Evolutionary conservation across 805 yeast species (phyloP), one percentile per base, ranked within the genome.

Genomic region (Starmera pachycereana): DNA sequence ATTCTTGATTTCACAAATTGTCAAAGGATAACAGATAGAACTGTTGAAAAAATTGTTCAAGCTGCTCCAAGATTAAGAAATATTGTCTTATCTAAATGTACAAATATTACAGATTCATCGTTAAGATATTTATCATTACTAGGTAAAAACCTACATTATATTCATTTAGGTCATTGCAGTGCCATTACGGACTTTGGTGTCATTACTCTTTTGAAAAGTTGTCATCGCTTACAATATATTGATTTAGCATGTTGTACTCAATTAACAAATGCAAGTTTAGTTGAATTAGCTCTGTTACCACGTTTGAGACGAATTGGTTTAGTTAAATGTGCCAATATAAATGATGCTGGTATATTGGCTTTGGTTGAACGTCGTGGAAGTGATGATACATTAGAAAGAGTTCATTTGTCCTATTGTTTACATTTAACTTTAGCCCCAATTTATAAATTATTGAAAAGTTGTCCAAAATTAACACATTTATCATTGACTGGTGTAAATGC

Each of bases 221-320:
- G 97, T 54, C 83, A 82, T 42, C 69, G 96, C 43, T 76, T 90
- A 42, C 94, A 86, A 52, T 90, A 89, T 58, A 86, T 90, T 47
- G 98, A 90, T 62, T 74, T 92, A 44, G 97, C 97, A 12, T 89
- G 97, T 60, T 90, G 98, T 58, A 69, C 81, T 1, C 94, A 86
- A 57, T 69, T 90, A 40, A 88, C 97, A 3, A 86, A 92, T 62
- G 73, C 76, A 51, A 78, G 96, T 1, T 73, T 92, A 33, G 70
- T 74, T 33, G 94, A 81, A 52, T 65, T 90, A 46, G 75, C 95
- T 3, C 74, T 74, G 36, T 67, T 90, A 48, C 86, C 94, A 8
- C 78, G 81, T 53, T 68, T 90, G 50, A 75, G 92, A 51, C 74
- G 98, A 60, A 88, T 90, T 36, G 98, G 98, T 0, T 67, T 90